A percentile compares a stretch with the other conserved stretches of the same genome.
Conservation (phyloP, 495 filamentous ascomycete genomes). For the Astrocystis sublimbata region DNA sequence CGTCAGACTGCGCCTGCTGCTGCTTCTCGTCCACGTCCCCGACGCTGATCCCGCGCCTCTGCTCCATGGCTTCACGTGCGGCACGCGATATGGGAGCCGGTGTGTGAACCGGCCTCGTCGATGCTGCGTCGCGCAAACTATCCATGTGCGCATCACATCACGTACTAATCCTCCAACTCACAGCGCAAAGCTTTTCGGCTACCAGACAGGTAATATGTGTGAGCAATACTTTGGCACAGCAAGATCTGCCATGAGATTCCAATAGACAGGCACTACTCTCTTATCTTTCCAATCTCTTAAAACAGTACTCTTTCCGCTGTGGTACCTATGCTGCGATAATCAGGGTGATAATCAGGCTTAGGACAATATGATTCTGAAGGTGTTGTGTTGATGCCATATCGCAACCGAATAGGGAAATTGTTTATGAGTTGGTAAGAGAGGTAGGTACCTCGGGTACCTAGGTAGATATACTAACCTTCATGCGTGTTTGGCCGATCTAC, state of each 20-base stretch:
- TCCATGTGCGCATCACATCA: slow-evolving; percentile 3
- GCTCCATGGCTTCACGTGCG: no score
- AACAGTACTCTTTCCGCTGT: background rate
- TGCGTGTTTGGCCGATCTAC: no score
- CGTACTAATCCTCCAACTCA: background rate
- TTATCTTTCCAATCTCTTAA: background rate
- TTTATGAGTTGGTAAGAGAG: background rate
- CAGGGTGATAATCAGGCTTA: no score
- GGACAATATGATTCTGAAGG: background rate
- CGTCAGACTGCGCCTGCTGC: background rate
- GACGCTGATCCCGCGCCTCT: background rate
- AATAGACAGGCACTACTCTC: background rate
- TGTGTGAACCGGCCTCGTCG: background rate
- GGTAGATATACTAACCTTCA: no score
- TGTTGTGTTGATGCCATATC: background rate
- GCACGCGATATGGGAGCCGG: no score
- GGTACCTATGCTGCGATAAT: background rate
- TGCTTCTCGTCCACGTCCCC: background rate
- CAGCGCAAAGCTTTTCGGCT: background rate
- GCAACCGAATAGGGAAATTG: background rate
- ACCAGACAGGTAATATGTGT: background rate
- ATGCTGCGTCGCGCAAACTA: background rate
- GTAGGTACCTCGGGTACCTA: no score
- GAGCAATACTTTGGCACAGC: background rate
- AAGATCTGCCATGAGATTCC: no score